Evolutionary conservation across 2,329 filamentous ascomycete genomes (phyloP), one percentile per base, ranked within the genome.

Genomic region (Exophiala alcalophila): DNA sequence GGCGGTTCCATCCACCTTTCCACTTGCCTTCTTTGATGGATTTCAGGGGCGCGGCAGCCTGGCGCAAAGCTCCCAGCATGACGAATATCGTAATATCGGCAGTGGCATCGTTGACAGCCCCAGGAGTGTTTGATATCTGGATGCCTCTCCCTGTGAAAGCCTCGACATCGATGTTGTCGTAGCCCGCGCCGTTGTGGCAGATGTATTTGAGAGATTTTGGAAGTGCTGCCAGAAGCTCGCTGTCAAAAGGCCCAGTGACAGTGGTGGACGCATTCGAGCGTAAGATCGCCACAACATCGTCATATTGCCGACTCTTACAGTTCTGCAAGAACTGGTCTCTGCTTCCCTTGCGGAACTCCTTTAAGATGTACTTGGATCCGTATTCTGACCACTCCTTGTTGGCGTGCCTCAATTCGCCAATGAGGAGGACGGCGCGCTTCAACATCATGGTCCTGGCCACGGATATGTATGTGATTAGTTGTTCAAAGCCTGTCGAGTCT

Each of bases 141-240:
- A 71, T 65, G 46, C 59, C 59, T 53, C 55, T 66, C 49, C 67
- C 59, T 18, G 72, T 73, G 58, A 75, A 79, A 15, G 70, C 72
- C 1, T 65, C 59, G 10, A 79, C 65, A 44, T 80, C 76, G 33
- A 81, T 72, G 53, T 78, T 78, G 57, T 80, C 77, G 59, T 81
- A 81, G 3, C 77, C 77, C 2, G 77, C 77, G 11, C 77, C 73
- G 48, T 75, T 74, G 53, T 76, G 73, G 49, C 70, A 72, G 50
- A 76, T 71, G 50, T 67, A 74, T 49, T 66, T 69, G 45, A 74
- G 57, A 0, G 67, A 65, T 19, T 56, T 52, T 0, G 73, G 73
- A 3, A 76, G 60, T 8, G 62, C 60, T 6, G 63, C 61, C 10
- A 76, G 55, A 35, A 76, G 51, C 50, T 76, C 72, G 10, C 60